A percentile compares a stretch with the other conserved stretches of the same genome.
These are phyloP conservation scores for Yamadazyma pseudoaaseri DNA, from an alignment of 1,139 yeast genomes.

Conservation along the genomic window DNA sequence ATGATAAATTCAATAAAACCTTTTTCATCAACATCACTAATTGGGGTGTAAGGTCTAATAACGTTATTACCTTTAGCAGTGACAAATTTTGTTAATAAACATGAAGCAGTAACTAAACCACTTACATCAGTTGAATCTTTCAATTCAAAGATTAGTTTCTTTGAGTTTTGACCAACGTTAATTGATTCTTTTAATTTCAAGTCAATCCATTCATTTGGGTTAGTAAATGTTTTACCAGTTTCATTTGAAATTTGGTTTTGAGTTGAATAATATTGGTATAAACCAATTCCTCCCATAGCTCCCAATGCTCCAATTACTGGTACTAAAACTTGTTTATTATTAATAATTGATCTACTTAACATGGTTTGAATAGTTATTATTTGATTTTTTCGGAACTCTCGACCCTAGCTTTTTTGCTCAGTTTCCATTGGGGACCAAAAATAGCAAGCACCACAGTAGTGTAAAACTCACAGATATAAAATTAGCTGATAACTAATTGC, in stretches of 20 bases:
- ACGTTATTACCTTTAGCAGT: conserved; percentile 86
- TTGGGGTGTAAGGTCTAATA: conserved; percentile 96
- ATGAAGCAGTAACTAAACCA: conserved; percentile 82
- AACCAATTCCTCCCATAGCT: conserved; percentile 52
- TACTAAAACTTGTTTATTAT: conserved; percentile 8
- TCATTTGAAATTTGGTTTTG: conserved; percentile 41
- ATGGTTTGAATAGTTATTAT: conserved; percentile 3
- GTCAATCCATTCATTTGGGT: conserved; percentile 79
- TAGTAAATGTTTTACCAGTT: conserved; percentile 56
- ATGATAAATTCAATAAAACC: conserved; percentile 81
- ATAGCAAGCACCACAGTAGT: conserved; percentile 2
- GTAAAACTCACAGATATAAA: neutral
- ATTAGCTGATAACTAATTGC: conserved; percentile 1
- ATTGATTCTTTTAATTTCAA: conserved; percentile 61
- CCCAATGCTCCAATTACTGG: conserved; percentile 12
- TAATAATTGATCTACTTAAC: conserved; percentile 10
- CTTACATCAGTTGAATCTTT: conserved; percentile 65
- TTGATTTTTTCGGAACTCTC: conserved; percentile 1
- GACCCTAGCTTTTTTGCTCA: neutral
- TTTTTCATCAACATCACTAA: conserved; percentile 62
- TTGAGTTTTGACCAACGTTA: conserved; percentile 62
- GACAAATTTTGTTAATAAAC: conserved; percentile 75
- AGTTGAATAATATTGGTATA: conserved; percentile 44
- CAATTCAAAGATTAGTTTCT: conserved; percentile 69
- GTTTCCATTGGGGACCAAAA: neutral